Base-by-base conservation (phyloP, 164 flowering plant species). In the Piper betle region DNA sequence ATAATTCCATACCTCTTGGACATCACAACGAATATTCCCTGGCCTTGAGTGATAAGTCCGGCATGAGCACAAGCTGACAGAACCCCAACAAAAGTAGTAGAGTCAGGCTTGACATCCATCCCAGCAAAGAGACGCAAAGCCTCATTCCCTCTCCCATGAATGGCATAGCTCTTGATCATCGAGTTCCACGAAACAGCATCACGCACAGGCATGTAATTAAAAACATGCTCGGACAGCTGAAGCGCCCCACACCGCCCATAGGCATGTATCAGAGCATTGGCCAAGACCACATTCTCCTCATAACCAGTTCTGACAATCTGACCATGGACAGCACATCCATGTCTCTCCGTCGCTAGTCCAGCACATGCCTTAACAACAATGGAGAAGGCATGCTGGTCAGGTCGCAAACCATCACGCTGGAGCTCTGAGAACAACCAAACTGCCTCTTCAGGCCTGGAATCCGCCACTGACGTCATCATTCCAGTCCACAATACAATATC, bases 141-240 rank as follows among this genome's bases (percentile, higher is more conserved):
- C 48, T 75, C 80, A 38, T 59, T 66, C 13, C 78, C 86, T 71
- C 70, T 74, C 9, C 95, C 95, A 68, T 90, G 92, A 63, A 89
- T 61, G 1, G 85, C 85, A 73, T 76, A 81, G 58, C 86, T 83
- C 73, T 89, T 89, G 57, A 87, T 72, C 70, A 87, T 79, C n/a
- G 97, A 77, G 60, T 87, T 89, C 92, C 95, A 90, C 62, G 97
- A 82, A 12, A 87, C 76, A 8, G 65, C 58, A 63, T 90, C 87
- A 42, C 69, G 81, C 20, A 11, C 57, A 16, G 4, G 60, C 79
- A 82, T 80, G n/a, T 61, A 66, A 37, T 67, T 63, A 69, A 89
- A 87, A 48, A 77, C 83, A 66, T 74, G 70, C 63, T 69, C 67
- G 7, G 92, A 77, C 13, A 66, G 55, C 19, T 64, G 58, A 52